Percentiles rank a stretch among this genome's conserved stretches.
Evolutionary conservation across 768 basidiomycete species (phyloP).

Genomic region (Leucosporidium scottii): DNA sequence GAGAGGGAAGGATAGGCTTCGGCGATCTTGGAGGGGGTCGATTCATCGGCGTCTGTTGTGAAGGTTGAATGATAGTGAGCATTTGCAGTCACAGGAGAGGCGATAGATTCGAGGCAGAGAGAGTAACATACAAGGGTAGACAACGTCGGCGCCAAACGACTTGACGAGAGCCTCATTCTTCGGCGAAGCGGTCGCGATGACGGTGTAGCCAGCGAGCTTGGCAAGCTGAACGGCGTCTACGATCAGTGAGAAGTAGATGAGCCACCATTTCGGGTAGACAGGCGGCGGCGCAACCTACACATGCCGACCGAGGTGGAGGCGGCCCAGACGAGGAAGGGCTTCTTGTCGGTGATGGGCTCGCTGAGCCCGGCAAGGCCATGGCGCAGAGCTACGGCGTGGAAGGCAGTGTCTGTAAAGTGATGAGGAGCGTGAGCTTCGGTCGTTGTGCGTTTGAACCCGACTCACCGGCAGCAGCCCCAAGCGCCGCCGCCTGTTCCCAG

Average conservation of each 20-base stretch:
- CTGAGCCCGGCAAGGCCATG: background rate
- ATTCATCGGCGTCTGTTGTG: constrained; percentile 20
- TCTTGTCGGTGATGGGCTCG: background rate
- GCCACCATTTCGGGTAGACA: too few species aligned
- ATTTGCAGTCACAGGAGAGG: background rate
- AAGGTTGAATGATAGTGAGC: background rate
- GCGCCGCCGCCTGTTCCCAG: constrained; percentile 19
- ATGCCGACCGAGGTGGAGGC: constrained; percentile 22
- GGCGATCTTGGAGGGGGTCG: constrained; percentile 24
- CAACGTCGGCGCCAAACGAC: constrained; percentile 47
- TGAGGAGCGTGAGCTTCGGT: background rate
- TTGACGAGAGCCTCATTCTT: constrained; percentile 44
- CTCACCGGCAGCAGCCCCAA: constrained; percentile 22
- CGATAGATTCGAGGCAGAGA: background rate
- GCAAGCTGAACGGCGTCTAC: constrained; percentile 46
- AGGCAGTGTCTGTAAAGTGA: constrained; percentile 12
- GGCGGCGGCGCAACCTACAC: background rate
- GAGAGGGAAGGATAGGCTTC: constrained; percentile 20
- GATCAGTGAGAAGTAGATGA: too few species aligned
- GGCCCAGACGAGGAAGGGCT: constrained; percentile 28
- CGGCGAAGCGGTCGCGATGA: constrained; percentile 48
- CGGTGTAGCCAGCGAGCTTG: constrained; percentile 46
- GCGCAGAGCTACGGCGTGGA: constrained; percentile 19
- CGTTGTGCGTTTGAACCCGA: too few species aligned
- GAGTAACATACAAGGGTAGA: constrained; percentile 41